phyloP scores from a whole-genome alignment of 805 yeast genomes.

The Debaryomyces maramus region DNA sequence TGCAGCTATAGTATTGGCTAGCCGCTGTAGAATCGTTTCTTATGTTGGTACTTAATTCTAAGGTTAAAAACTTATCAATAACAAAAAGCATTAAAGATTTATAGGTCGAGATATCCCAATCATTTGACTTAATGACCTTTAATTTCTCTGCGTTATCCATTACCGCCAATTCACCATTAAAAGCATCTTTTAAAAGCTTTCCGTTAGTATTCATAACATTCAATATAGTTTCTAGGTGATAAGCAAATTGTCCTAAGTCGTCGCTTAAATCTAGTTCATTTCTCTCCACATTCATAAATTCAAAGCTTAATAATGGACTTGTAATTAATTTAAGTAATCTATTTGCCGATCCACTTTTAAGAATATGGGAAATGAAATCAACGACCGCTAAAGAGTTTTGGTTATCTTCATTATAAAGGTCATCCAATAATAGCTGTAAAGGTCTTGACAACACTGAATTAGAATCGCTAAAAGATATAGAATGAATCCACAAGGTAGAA shows the following conservation, averaged over 20 bases:
- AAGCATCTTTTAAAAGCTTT: constrained; percentile 43
- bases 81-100: constrained; percentile 53
- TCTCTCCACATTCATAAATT: constrained; percentile 32
- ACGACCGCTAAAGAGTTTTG: constrained; percentile 44
- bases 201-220: constrained; percentile 51
- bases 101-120: constrained; percentile 60
- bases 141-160: constrained; percentile 47
- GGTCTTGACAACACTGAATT: constrained; percentile 60
- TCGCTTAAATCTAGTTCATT: constrained; percentile 40
- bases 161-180: constrained; percentile 60
- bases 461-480: constrained; percentile 49
- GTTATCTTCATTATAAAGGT: constrained; percentile 44
- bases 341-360: constrained; percentile 56
- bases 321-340: constrained; percentile 60
- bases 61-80: constrained; percentile 46
- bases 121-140: constrained; percentile 40
- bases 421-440: constrained; percentile 66
- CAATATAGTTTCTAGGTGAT: constrained; percentile 54
- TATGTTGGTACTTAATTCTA: constrained; percentile 18
- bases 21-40: constrained; percentile 18
- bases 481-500: constrained; percentile 72
- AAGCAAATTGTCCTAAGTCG: constrained; percentile 64
- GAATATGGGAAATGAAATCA: constrained; percentile 48
- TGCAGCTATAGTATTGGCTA: constrained; percentile 27
- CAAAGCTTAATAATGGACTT: constrained; percentile 49